Base-by-base conservation (phyloP, 805 yeast species). In the Blastobotrys mokoenaii region DNA sequence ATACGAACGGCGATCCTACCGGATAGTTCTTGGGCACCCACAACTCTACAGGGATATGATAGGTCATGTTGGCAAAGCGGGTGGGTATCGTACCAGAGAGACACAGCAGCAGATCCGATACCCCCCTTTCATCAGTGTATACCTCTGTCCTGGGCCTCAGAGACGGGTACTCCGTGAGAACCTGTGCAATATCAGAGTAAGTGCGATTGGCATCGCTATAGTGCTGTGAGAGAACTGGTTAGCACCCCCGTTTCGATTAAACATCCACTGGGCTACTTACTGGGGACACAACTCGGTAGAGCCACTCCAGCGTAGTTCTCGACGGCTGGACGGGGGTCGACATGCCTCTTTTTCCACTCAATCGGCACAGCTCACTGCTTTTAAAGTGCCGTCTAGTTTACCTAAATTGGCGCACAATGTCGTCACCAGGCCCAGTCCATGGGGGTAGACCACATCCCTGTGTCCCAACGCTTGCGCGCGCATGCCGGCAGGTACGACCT, bases 21-120 rank as follows among this genome's bases (percentile, higher is more conserved):
- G 96, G 96, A 52, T 84, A 88, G 18, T 70, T 67, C 22, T 72
- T 70, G 0, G 95, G 95, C 3, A 89, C 56, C 95, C 95, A 87
- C 3, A 88, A 61, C 44, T 78, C 79, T 10, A 87, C 55, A 0
- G 88, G 89, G 14, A 76, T 63, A n/a, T 66, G 62, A 50, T 70
- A 66, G 0, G 55, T 53, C 0, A 54, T 46, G 1, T 60, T 59
- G 11, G 53, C 54, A 10, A 63, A 59, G 3, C 51, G 36, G 1
- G 64, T 59, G 2, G 72, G 71, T 3, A 81, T 52, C 0, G 71
- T 64, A 0, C 96, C 96, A 52, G 72, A 72, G 1, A 89, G 49
- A 48, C 80, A 79, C 9, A 88, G 65, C 41, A 87, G 65, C 15
- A 87, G 68, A 16, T 72, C 69, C 1, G 82, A 68, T 10, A 59